These are phyloP conservation scores for Aciculosporium take DNA, from an alignment of 2,329 filamentous ascomycete species.

Conservation along the genomic window DNA sequence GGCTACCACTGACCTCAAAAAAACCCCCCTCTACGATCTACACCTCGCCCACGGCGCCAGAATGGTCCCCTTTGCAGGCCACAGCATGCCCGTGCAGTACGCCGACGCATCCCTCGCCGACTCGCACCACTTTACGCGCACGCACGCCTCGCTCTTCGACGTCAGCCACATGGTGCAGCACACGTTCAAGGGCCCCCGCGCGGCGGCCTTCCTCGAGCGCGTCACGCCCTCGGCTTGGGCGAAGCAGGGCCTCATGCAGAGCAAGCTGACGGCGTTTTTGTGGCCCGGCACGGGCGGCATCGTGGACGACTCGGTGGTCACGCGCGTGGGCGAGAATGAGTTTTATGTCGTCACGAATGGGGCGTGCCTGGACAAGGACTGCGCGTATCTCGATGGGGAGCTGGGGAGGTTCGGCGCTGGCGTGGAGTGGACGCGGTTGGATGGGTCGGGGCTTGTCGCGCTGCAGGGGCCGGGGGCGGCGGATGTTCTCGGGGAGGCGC, in stretches of 20 bases:
- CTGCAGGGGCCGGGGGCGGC: slow-evolving; percentile 74
- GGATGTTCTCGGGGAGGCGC: slow-evolving; percentile 49
- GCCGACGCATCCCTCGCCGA: slow-evolving; percentile 59
- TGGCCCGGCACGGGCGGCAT: slow-evolving; percentile 75
- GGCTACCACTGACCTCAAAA: slow-evolving; percentile 15
- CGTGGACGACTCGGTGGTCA: slow-evolving; percentile 87
- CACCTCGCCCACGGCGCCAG: slow-evolving; percentile 70
- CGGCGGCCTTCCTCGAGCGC: slow-evolving; percentile 65
- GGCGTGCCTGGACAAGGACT: slow-evolving; percentile 78
- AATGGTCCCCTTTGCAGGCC: slow-evolving; percentile 94
- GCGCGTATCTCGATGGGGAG: slow-evolving; percentile 58
- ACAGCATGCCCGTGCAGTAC: slow-evolving; percentile 88
- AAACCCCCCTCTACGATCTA: slow-evolving; percentile 65
- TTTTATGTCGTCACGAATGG: slow-evolving; percentile 97
- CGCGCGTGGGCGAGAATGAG: slow-evolving; percentile 53
- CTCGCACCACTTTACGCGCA: slow-evolving; percentile 80
- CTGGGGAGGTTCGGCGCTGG: slow-evolving; percentile 43
- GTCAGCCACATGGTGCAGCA: slow-evolving; percentile 96
- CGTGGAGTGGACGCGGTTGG: slow-evolving; percentile 54
- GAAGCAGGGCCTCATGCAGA: slow-evolving; percentile 50
- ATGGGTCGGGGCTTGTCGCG: slow-evolving; percentile 66
- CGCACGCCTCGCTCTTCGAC: slow-evolving; percentile 83
- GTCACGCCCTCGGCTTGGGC: slow-evolving; percentile 66
- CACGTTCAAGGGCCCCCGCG: slow-evolving; percentile 66
- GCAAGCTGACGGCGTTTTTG: slow-evolving; percentile 73